Conservation (phyloP, 2,329 filamentous ascomycete species). For the Cercospora sojina region DNA sequence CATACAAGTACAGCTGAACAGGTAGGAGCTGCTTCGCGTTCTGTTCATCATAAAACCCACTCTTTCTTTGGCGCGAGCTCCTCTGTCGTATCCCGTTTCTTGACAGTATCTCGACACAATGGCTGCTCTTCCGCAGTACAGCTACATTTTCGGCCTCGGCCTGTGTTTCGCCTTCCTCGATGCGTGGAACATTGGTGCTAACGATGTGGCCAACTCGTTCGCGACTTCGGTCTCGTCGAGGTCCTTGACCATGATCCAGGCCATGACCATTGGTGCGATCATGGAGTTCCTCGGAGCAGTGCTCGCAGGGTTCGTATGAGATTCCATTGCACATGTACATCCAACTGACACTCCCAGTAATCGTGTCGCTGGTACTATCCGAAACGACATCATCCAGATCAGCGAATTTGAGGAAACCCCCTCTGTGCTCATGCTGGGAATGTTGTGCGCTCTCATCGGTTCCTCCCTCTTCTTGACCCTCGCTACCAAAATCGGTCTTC, state of each 20-base stretch:
- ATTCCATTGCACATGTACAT: background rate
- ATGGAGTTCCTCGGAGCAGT: conserved; percentile 56
- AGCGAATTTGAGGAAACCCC: conserved; percentile 48
- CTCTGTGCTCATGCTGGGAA: conserved; percentile 53
- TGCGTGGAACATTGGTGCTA: conserved; percentile 62
- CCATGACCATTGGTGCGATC: conserved; percentile 47
- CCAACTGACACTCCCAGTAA: background rate
- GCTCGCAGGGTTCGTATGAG: conserved; percentile 34
- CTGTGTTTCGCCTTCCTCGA: conserved; percentile 64
- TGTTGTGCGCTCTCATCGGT: conserved; percentile 55
- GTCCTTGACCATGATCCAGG: conserved; percentile 53
- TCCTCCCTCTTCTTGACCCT: conserved; percentile 55
- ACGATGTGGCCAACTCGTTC: conserved; percentile 55
- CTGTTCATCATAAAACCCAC: background rate
- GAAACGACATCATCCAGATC: conserved; percentile 49
- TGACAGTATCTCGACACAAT: conserved; percentile 27
- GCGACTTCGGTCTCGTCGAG: conserved; percentile 52
- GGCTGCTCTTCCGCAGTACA: conserved; percentile 51
- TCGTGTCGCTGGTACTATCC: conserved; percentile 49
- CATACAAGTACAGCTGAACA: background rate
- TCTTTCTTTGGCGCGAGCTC: background rate
- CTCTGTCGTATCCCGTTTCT: background rate
- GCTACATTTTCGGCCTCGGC: conserved; percentile 62
- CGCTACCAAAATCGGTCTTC: conserved; percentile 53
- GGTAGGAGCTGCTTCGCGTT: background rate